Conservation (phyloP, 31 red algal genomes). For the Odonthalia washingtoniensis region DNA sequence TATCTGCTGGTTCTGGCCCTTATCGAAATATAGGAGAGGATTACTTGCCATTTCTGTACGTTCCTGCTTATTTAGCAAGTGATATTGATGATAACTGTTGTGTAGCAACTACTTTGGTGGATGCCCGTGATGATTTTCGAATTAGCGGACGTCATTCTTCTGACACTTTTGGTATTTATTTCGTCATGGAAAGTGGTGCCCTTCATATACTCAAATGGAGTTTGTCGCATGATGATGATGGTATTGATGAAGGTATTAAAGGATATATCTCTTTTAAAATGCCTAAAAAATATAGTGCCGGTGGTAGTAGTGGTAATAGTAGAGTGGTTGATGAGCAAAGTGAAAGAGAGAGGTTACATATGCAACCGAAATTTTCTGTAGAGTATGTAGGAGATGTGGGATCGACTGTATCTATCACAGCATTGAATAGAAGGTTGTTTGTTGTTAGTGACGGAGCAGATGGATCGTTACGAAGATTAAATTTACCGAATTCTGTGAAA, state of each 20-base stretch:
- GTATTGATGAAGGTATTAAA: too few species aligned
- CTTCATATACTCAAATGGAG: slow-evolving; percentile 57
- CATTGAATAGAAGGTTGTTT: slow-evolving; percentile 50
- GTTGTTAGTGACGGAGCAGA: slow-evolving; percentile 73
- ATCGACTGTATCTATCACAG: slow-evolving; percentile 58
- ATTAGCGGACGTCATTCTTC: slow-evolving; percentile 42
- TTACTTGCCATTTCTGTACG: slow-evolving; percentile 58
- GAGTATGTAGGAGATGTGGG: slow-evolving; percentile 80
- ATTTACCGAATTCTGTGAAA: slow-evolving; percentile 33
- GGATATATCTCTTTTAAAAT: too few species aligned
- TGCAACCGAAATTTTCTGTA: too few species aligned
- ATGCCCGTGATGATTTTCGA: slow-evolving; percentile 64
- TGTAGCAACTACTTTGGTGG: slow-evolving; percentile 51
- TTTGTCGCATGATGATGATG: too few species aligned
- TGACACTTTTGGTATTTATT: slow-evolving; percentile 48
- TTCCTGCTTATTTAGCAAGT: slow-evolving; percentile 51
- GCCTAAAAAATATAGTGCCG: too few species aligned
- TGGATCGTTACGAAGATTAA: slow-evolving; percentile 61
- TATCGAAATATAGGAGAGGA: slow-evolving; percentile 32
- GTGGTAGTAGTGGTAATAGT: too few species aligned
- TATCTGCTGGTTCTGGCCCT: not conserved
- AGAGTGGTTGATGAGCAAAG: too few species aligned
- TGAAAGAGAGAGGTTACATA: too few species aligned
- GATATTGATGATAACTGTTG: slow-evolving; percentile 47
- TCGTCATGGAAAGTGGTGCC: slow-evolving; percentile 67